These are phyloP conservation scores for Barnettozyma vustinii DNA, from an alignment of 805 yeast genomes.

Conservation along the genomic window DNA sequence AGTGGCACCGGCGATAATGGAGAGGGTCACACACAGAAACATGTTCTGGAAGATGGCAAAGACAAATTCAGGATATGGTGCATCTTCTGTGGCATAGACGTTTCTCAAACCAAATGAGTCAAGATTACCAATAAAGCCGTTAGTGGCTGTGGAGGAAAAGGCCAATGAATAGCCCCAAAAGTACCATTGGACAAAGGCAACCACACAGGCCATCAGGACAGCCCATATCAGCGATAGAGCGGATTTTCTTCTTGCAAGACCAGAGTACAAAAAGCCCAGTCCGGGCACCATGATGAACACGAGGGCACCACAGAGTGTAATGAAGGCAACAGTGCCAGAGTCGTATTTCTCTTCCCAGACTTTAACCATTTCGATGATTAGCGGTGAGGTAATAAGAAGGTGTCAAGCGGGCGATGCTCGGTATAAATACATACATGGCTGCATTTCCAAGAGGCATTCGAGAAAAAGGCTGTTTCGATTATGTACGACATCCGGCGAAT, in stretches of 20 bases:
- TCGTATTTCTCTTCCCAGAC: slow-evolving; percentile 36
- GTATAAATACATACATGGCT: not conserved
- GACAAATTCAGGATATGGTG: slow-evolving; percentile 71
- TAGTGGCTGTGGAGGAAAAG: slow-evolving; percentile 71
- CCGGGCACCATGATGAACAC: slow-evolving; percentile 95
- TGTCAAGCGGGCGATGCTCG: not conserved
- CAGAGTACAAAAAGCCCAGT: slow-evolving; percentile 86
- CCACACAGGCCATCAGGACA: slow-evolving; percentile 63
- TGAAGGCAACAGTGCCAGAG: slow-evolving; percentile 42
- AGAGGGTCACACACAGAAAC: slow-evolving; percentile 87
- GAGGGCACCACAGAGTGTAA: slow-evolving; percentile 58
- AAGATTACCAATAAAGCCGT: slow-evolving; percentile 84
- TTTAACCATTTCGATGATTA: slow-evolving; percentile 9
- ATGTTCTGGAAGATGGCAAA: slow-evolving; percentile 86
- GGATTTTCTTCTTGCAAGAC: slow-evolving; percentile 84
- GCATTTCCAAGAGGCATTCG: slow-evolving; percentile 1
- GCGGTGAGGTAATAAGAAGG: not conserved
- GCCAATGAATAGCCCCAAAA: slow-evolving; percentile 98
- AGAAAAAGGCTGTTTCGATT: not conserved
- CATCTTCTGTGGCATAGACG: slow-evolving; percentile 44
- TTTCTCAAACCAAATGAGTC: slow-evolving; percentile 77
- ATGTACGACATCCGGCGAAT: slow-evolving; percentile 4
- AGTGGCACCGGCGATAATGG: slow-evolving; percentile 86
- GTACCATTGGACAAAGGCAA: slow-evolving; percentile 88
- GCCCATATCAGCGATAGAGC: slow-evolving; percentile 84